Percentiles rank a stretch among this genome's conserved stretches.
Conservation (phyloP, 2,329 filamentous ascomycete genomes). For the Metarhizium guizhouense region DNA sequence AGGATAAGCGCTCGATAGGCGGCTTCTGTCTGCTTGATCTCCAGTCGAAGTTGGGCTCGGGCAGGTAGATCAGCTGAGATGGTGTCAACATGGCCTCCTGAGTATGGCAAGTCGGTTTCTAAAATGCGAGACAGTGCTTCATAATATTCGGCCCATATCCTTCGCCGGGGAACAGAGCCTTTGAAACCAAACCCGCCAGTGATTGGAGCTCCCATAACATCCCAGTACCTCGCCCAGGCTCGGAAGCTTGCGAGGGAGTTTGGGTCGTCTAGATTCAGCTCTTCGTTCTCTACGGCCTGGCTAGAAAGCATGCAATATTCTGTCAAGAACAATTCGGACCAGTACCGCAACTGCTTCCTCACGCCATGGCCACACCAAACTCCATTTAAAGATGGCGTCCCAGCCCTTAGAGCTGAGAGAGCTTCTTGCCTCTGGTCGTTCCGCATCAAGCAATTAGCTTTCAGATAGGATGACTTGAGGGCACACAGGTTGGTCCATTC, state of each 20-base stretch:
- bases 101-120: slow-evolving; percentile 54
- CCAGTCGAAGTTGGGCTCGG: slow-evolving; percentile 58
- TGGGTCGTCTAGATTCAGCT: slow-evolving; percentile 40
- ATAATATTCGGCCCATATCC: slow-evolving; percentile 84
- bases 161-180: slow-evolving; percentile 50
- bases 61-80: slow-evolving; percentile 40
- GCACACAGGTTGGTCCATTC: slow-evolving; percentile 79
- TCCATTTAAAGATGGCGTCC: slow-evolving; percentile 52
- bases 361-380: slow-evolving; percentile 42
- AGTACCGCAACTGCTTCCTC: slow-evolving; percentile 60
- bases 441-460: slow-evolving; percentile 53
- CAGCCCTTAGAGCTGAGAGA: slow-evolving; percentile 55
- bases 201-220: slow-evolving; percentile 35
- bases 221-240: slow-evolving; percentile 65
- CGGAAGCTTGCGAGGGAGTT: slow-evolving; percentile 50
- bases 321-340: slow-evolving; percentile 70
- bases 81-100: slow-evolving; percentile 35
- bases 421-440: slow-evolving; percentile 47
- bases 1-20: slow-evolving; percentile 74
- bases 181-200: slow-evolving; percentile 49
- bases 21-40: slow-evolving; percentile 70
- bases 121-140: slow-evolving; percentile 67
- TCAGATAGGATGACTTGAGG: slow-evolving; percentile 70
- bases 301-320: slow-evolving; percentile 65
- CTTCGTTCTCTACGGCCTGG: slow-evolving; percentile 43